Percentiles rank a stretch among this genome's conserved stretches.
Conservation (phyloP, 768 basidiomycete genomes). For the Naganishia onofrii region DNA sequence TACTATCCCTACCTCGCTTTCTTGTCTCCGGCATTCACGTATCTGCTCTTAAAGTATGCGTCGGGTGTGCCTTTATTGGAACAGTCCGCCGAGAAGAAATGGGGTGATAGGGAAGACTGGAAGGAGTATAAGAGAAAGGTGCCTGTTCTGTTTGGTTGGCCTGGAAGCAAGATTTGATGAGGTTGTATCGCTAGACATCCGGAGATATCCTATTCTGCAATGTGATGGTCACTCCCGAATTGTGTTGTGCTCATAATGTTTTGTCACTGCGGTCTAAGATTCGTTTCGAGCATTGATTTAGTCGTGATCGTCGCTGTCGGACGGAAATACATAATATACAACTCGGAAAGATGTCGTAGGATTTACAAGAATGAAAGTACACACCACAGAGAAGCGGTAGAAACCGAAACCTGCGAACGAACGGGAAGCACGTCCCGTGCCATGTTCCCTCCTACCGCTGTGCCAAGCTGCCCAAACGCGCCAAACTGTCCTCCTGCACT, state of each 20-base stretch:
- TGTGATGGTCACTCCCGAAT: too few relatives aligned
- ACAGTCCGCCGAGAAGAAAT: conserved; percentile 48
- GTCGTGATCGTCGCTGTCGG: too few relatives aligned
- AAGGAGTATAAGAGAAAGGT: conserved; percentile 39
- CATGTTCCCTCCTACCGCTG: not conserved
- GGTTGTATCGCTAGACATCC: too few relatives aligned
- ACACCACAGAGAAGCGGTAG: too few relatives aligned
- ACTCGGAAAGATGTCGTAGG: not conserved
- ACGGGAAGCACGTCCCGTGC: not conserved
- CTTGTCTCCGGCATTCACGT: conserved; percentile 65
- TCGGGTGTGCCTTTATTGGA: conserved; percentile 74
- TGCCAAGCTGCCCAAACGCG: conserved; percentile 50
- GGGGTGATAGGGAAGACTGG: conserved; percentile 37
- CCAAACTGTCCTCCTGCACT: conserved; percentile 54
- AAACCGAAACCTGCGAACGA: not conserved
- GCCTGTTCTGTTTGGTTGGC: conserved; percentile 41
- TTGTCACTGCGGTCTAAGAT: too few relatives aligned
- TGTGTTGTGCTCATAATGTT: too few relatives aligned
- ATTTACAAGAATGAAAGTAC: too few relatives aligned
- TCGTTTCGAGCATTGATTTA: too few relatives aligned
- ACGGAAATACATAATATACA: not conserved
- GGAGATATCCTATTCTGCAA: too few relatives aligned
- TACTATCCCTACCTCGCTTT: conserved; percentile 54
- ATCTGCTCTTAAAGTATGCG: conserved; percentile 58
- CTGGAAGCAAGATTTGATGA: conserved; percentile 28